A percentile compares a stretch with the other conserved stretches of the same genome.
Conservation (phyloP, 31 red algal genomes). For the Asparagopsis taxiformis region DNA sequence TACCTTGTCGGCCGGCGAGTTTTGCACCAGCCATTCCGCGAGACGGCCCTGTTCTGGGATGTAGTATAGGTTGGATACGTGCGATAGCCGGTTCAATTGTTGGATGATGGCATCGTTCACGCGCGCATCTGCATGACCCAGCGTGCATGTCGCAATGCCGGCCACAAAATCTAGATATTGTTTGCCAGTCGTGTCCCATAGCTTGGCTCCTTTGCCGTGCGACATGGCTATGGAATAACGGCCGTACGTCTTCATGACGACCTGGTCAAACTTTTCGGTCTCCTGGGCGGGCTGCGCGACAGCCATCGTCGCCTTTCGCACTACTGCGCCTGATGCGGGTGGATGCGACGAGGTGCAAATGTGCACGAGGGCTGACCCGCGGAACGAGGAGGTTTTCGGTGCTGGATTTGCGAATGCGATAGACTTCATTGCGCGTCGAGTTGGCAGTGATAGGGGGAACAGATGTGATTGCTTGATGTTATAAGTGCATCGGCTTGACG, state of each 20-base stretch:
- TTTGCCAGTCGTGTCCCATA: constrained; percentile 68
- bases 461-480: too few relatives aligned
- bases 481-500: too few relatives aligned
- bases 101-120: constrained; percentile 54
- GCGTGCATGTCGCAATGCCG: constrained; percentile 87
- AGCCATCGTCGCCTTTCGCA: too few relatives aligned
- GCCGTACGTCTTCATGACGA: constrained; percentile 86
- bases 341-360: too few relatives aligned
- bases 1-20: constrained; percentile 81
- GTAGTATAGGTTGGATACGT: constrained; percentile 87
- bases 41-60: constrained; percentile 74
- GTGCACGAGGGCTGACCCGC: too few relatives aligned
- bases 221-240: constrained; percentile 69
- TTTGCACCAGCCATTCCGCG: constrained; percentile 69
- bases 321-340: too few relatives aligned
- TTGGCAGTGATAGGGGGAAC: too few relatives aligned
- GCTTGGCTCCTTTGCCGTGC: constrained; percentile 49
- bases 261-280: constrained; percentile 57
- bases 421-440: too few relatives aligned
- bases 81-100: constrained; percentile 59
- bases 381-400: too few relatives aligned
- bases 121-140: constrained; percentile 82
- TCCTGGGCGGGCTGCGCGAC: too few relatives aligned
- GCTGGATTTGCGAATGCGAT: too few relatives aligned
- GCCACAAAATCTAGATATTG: constrained; percentile 85